Evolutionary conservation across 1,284 basidiomycete species (phyloP), one percentile per base, ranked within the genome.

Genomic region (Amylostereum chailletii): DNA sequence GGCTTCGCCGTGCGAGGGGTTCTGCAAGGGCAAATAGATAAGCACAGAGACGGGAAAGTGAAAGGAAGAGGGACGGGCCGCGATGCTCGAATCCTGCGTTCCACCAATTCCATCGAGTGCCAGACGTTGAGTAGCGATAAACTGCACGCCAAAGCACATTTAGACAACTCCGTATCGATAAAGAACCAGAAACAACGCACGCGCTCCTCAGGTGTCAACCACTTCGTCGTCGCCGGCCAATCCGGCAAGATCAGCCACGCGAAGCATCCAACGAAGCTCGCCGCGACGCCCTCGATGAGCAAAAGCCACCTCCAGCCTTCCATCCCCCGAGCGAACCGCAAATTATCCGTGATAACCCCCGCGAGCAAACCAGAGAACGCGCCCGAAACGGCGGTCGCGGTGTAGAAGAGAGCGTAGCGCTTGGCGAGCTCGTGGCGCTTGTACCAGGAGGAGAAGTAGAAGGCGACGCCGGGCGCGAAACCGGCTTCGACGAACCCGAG

Each of bases 61-160:
- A 19, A 19, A 19, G 19, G 19, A 19, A 19, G 19, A 19, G 19
- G 19, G 19, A 19, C 19, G 19, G 19, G 19, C 19, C 19, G 19
- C 19, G 19, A 19, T 19, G 19, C 19, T n/a, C n/a, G 46, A 38
- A 47, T 39, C 46, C 36, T 61, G 26, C 49, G 60, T 57, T 30
- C 59, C 63, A 52, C 67, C 69, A 30, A 63, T 59, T 33, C 59
- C 58, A 49, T 73, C 71, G 42, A 62, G 61, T 1, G 63, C 63
- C 11, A 73, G 60, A 46, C 70, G 63, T 44, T 67, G 65, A 11
- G 65, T 60, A 19, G 70, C 70, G 8, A 74, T 64, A 36, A 64
- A 55, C 46, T 57, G 45, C 11, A 40, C n/a, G 19, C n/a, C 11
- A 2, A 50, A 33, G 32, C n/a, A 47, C 38, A 19, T n/a, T 19